Conservation (phyloP, 2,329 filamentous ascomycete genomes). For the Microsporum canis region DNA sequence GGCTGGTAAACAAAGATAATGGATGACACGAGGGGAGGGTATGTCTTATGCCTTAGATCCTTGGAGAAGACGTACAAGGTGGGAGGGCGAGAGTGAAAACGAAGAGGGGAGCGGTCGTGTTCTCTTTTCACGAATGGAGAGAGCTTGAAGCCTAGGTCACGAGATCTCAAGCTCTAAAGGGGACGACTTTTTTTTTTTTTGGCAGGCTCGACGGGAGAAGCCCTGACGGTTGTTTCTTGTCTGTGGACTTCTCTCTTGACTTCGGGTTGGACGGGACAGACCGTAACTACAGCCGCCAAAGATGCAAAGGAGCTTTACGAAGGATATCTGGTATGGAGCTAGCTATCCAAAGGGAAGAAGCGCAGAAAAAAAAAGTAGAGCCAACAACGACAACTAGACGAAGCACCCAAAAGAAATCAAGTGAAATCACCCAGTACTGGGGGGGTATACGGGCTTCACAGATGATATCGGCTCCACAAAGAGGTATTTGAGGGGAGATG, state of each 20-base stretch:
- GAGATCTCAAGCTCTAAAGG: not conserved
- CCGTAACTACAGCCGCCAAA: not conserved
- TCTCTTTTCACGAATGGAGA: not conserved
- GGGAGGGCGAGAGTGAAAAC: not conserved
- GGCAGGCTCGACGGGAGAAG: not conserved
- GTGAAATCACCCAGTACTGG: not conserved
- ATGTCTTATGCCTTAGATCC: not conserved
- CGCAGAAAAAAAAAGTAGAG: not conserved
- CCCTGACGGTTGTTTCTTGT: not conserved
- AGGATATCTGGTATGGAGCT: not conserved
- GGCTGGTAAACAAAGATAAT: not conserved
- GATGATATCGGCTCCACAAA: not conserved
- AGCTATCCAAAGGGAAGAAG: not conserved
- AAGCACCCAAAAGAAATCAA: not conserved
- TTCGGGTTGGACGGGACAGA: not conserved
- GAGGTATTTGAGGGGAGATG: not conserved
- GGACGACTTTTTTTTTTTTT: not conserved
- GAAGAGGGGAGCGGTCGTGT: not conserved
- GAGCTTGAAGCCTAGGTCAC: not conserved
- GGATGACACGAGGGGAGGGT: not conserved
- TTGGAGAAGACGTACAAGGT: not conserved
- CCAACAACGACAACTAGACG: not conserved
- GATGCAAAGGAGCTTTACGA: not conserved
- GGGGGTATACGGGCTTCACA: slow-evolving; percentile 1
- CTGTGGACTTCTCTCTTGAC: not conserved